These are phyloP conservation scores for Phlyctochytrium planicorne DNA, from an alignment of 192 early-diverging fungal species.

Conservation along the genomic window DNA sequence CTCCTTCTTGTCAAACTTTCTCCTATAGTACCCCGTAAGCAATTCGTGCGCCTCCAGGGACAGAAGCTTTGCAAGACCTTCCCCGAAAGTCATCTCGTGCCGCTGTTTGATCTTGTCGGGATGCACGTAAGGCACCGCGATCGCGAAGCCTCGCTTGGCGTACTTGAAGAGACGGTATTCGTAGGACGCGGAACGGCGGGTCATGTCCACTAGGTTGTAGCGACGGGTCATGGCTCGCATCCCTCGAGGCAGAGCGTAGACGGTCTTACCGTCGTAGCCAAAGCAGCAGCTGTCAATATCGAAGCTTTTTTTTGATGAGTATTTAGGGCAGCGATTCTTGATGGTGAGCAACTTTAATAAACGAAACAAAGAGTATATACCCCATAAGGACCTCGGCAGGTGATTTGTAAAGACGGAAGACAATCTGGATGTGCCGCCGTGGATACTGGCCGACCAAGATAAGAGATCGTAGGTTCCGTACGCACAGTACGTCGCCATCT, in stretches of 20 bases:
- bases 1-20: neutral
- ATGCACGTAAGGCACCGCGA: neutral
- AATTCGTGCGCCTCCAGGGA: neutral
- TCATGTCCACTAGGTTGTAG: too few relatives aligned
- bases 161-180: slow-evolving; percentile 29
- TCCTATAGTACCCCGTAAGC: neutral
- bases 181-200: slow-evolving; percentile 25
- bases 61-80: neutral
- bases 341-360: too few relatives aligned
- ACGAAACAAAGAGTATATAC: neutral
- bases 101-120: neutral
- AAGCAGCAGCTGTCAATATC: too few relatives aligned
- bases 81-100: neutral
- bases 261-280: too few relatives aligned
- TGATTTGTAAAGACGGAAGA: slow-evolving; percentile 30
- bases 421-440: slow-evolving; percentile 28
- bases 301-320: too few relatives aligned
- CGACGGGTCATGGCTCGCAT: too few relatives aligned
- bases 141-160: slow-evolving; percentile 20
- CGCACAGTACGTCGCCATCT: too few relatives aligned
- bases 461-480: slow-evolving; percentile 1
- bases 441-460: too few relatives aligned
- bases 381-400: slow-evolving; percentile 34
- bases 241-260: too few relatives aligned
- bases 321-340: too few relatives aligned